Evolutionary conservation across 257 asterid genomes (phyloP).

Genomic region (Plantago elongata): DNA sequence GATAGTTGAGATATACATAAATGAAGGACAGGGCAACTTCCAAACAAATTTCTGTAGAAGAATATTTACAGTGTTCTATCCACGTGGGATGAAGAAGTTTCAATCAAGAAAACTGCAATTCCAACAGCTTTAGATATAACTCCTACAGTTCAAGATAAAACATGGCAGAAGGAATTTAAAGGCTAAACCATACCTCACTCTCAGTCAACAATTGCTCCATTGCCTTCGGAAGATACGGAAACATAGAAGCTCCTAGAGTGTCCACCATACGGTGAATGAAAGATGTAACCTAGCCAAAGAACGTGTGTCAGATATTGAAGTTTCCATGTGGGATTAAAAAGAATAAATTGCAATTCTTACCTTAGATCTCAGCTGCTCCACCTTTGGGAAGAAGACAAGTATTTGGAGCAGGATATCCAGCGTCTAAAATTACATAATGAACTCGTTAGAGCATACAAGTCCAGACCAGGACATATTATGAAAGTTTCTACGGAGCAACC

Average conservation of each 20-base stretch:
- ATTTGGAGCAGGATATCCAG: constrained; percentile 64
- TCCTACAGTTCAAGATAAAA: neutral
- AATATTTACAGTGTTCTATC: neutral
- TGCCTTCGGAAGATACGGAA: constrained; percentile 89
- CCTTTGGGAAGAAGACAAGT: constrained; percentile 79
- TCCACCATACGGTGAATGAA: constrained; percentile 98
- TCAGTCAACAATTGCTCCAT: constrained; percentile 80
- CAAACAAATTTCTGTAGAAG: neutral
- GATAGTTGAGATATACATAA: neutral
- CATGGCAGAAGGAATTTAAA: neutral
- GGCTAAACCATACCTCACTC: constrained; percentile 60
- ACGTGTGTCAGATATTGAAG: constrained; percentile 18
- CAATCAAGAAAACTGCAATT: neutral
- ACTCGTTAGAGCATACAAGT: constrained; percentile 11
- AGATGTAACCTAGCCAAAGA: constrained; percentile 63
- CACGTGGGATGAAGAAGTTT: neutral
- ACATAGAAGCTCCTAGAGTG: constrained; percentile 74
- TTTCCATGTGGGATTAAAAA: neutral
- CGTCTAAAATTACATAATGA: constrained; percentile 29
- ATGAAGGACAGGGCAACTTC: neutral
- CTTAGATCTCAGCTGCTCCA: constrained; percentile 73
- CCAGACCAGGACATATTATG: neutral
- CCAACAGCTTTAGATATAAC: neutral
- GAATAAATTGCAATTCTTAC: constrained; percentile 36
- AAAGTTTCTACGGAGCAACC: too few relatives aligned